Base-by-base conservation (phyloP, 495 filamentous ascomycete species). In the Apiosordaria backusii region DNA sequence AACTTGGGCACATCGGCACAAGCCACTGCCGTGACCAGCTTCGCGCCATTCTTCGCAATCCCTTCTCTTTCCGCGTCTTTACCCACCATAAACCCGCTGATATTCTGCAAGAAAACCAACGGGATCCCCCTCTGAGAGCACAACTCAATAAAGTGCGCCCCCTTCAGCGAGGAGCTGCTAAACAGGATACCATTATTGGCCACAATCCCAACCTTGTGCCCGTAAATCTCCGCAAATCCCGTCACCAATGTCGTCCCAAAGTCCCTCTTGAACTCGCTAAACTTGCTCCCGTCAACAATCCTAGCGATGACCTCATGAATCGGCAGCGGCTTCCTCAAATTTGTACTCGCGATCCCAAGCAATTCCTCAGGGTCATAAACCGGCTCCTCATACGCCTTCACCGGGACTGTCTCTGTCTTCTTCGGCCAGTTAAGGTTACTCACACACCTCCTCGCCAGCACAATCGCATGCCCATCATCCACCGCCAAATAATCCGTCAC, bases 151-250 rank as follows among this genome's bases (percentile, higher is more conserved):
- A 99, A 99, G 78, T 99, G 95, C 4, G 95, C 93, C 13, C 95
- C 95, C 77, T 99, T 99, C 58, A 97, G 85, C 3, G 92, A 87
- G 18, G 90, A 91, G 70, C 90, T 87, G 50, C 91, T 94, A 84
- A 97, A 97, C n/a, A 99, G 83, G 69, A 98, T 97, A 60, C 96
- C 96, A 73, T 98, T 96, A 82, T 98, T 98, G 60, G 93, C 95
- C 4, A 99, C 81, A 67, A 99, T 97, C 60, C 95, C 95, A 19
- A 99, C 91, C 52, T 87, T 91, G 64, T 97, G 90, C 29, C 92
- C 92, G 77, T 97, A 90, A 72, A 98, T 97, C 65, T 81, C 82
- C 1, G 91, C 93, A 75, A 98, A 99, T 25, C 95, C 94, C 0
- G 95, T 98, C 3, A 98, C 90, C 3, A 99, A 86, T 0, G 92